Percentiles rank a stretch among this genome's conserved stretches.
Evolutionary conservation across 2,329 filamentous ascomycete species (phyloP).

Genomic region (Arthrinium puccinioides): DNA sequence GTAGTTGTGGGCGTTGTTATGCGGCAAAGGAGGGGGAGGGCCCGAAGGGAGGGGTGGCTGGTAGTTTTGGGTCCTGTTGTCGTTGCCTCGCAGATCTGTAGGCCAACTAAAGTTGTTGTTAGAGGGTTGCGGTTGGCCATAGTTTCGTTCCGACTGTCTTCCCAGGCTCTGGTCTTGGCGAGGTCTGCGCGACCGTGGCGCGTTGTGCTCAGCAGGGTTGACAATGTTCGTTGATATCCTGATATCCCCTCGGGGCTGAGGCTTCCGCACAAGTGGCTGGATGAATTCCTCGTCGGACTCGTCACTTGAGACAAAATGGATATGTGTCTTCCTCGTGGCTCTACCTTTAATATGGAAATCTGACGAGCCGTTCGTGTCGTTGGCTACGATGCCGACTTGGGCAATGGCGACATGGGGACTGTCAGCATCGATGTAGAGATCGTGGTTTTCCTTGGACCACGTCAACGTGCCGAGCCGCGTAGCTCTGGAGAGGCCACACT

Average conservation of each 20-base stretch:
- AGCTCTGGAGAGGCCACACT: conserved; percentile 34
- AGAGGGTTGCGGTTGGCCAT: neutral
- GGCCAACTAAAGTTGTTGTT: too few species aligned
- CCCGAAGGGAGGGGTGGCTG: too few species aligned
- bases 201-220: conserved; percentile 1
- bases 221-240: conserved; percentile 20
- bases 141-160: neutral
- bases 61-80: too few species aligned
- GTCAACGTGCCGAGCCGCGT: conserved; percentile 30
- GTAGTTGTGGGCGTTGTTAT: too few species aligned
- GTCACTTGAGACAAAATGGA: conserved; percentile 23
- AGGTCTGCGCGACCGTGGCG: too few species aligned
- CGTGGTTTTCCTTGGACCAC: conserved; percentile 44
- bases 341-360: conserved; percentile 19
- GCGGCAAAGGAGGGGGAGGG: too few species aligned
- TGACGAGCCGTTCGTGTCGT: neutral
- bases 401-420: conserved; percentile 32
- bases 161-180: too few species aligned
- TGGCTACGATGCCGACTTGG: conserved; percentile 11
- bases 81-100: too few species aligned
- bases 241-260: conserved; percentile 14
- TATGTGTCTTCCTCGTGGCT: conserved; percentile 18
- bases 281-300: conserved; percentile 25
- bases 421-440: conserved; percentile 40
- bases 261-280: conserved; percentile 15